Base-by-base conservation (phyloP, 352 stramenopile genomes). In the Globisporangium okanoganense region DNA sequence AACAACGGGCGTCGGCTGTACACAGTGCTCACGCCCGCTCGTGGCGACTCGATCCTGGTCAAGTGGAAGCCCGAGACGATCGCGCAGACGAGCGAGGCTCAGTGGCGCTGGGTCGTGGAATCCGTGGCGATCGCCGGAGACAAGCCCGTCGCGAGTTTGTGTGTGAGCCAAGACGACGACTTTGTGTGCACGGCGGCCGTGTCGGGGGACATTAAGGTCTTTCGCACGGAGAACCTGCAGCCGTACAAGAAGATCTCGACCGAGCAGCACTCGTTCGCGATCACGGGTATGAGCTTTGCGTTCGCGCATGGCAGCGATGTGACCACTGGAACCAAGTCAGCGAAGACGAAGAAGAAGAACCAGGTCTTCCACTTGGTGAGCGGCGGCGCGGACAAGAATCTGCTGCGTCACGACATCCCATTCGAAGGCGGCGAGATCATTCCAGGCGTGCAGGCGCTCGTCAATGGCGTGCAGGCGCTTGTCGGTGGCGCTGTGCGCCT, bases 241-340 rank as follows among this genome's bases (percentile, higher is more conserved):
- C 62, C 73, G 49, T 89, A 88, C 68, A 79, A 77, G 43, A 79
- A 76, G 53, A 61, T 65, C 20, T 88, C 75, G 24, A 71, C 63
- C 9, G 73, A 82, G 43, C 70, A 92, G 64, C 85, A 94, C 64
- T 76, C 72, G 33, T 93, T 94, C 48, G 85, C 85, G 24, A 91
- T 94, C 65, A 94, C 85, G 5, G 85, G 85, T 31, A 88, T 94
- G 77, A 86, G 77, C 36, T 92, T 90, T 49, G 70, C 73, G n/a
- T 61, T 69, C 6, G 54, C 67, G 0, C 59, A 51, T 5, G 70
- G 79, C 50, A 79, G 74, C 20, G 66, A 72, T 16, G 65, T 71
- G 3, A 66, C 63, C n/a, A 20, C 38, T 9, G 38, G 16, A 22
- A 9, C 3, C 38, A 44, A 44, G 38, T 10, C 38, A 22, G 16